Base-by-base conservation (phyloP, 179 eudicot genomes). In the Beta macrorhiza region DNA sequence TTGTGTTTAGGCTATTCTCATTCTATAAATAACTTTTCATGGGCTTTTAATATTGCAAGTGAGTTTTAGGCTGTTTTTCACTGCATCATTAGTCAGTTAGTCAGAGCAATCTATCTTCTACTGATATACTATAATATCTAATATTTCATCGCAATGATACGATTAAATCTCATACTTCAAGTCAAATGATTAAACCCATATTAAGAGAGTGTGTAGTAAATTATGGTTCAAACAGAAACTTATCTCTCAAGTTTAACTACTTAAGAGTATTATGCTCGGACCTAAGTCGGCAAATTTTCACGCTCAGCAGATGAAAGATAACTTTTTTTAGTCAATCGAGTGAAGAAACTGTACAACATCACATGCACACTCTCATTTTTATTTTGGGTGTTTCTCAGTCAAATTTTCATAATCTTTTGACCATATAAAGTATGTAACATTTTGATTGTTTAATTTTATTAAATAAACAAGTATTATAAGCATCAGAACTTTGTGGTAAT, bases 251-350 rank as follows among this genome's bases (percentile, higher is more conserved):
- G 76, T 56, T 79, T 32, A 58, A 20, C 15, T 4, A 42, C 13
- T 49, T 49, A 52, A 16, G 15, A 42, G 10, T 6, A 5, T 17
- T 7, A 2, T 32, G 10, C 14, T 17, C 42, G 42, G 42, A 29
- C 4, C 5, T 11, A 56, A 49, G 75, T 76, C 19, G 52, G 76
- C 61, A 67, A 81, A 68, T 52, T 19, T 45, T 53, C 79, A 65
- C 42, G 77, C 44, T 79, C 32, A 37, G 67, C 29, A 47, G 25
- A 65, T 3, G 22, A 68, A 72, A 82, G 84, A 82, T 78, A 78
- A 78, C 12, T 78, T 82, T 37, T 72, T 82, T 82, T 71, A 82
- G 67, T 45, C 3, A 62, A 72, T 78, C 76, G 62, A 69, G 49
- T 58, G 22, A 53, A 51, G 15, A 67, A 47, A 58, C 79, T 58